Evolutionary conservation across 176 grass and related monocot genomes (phyloP).

Genomic region (Miscanthus lutarioriparius): DNA sequence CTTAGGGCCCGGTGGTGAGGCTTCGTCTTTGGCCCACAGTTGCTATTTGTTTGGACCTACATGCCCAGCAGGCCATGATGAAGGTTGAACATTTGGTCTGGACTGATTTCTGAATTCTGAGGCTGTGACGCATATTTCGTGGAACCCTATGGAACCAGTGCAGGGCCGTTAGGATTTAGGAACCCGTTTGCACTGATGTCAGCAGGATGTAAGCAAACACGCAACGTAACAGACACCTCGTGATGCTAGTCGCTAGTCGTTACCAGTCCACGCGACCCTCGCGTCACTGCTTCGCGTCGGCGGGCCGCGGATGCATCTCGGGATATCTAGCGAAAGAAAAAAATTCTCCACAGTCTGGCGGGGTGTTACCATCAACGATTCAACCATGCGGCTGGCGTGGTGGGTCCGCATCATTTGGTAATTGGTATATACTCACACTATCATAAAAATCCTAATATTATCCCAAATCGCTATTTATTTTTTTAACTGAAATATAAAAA

Average conservation of each 20-base stretch:
- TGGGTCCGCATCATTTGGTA: too few species aligned
- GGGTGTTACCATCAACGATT: too few species aligned
- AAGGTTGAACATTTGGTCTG: background rate
- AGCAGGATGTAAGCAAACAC: background rate
- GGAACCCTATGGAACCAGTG: too few species aligned
- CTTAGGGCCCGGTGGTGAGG: too few species aligned
- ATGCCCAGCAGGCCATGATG: background rate
- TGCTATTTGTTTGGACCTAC: background rate
- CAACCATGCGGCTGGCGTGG: too few species aligned
- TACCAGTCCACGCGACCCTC: background rate
- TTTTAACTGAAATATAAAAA: too few species aligned
- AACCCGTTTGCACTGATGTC: constrained; percentile 12
- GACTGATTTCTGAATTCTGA: background rate
- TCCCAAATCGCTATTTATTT: too few species aligned
- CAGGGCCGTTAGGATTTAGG: background rate
- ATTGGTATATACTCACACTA: too few species aligned
- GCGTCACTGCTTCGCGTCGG: background rate
- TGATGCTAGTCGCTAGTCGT: too few species aligned
- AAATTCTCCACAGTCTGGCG: too few species aligned
- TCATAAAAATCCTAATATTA: too few species aligned
- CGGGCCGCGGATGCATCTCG: background rate
- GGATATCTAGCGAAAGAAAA: background rate
- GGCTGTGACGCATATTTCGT: background rate
- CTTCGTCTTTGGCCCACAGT: background rate
- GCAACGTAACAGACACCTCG: too few species aligned